Base-by-base conservation (phyloP, 2,329 filamentous ascomycete species). In the Stemphylium vesicarium region DNA sequence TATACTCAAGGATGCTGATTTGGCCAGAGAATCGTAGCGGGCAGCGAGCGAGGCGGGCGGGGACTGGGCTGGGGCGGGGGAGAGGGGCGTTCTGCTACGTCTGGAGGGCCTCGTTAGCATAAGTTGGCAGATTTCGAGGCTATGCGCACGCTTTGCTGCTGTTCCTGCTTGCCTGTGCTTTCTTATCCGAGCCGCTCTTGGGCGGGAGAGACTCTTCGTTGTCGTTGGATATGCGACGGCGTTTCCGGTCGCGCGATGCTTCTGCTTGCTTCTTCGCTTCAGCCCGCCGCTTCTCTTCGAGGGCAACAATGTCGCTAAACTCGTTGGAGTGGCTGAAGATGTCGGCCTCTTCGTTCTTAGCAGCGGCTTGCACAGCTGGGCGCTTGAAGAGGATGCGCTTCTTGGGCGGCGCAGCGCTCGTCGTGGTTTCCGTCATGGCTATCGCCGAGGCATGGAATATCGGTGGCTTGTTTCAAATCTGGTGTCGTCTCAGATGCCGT, bases 341-440 rank as follows among this genome's bases (percentile, higher is more conserved):
- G 48, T 68, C 62, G 29, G 72, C 67, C 11, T 60, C 64, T 18
- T 72, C 69, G 7, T 74, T 68, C 55, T 78, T 75, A 26, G 67
- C 67, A 20, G 75, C 57, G n/a, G 69, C 68, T 37, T 81, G 78
- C 79, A 81, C 83, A 18, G 77, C 72, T 41, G 82, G 80, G 59
- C 82, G 84, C 45, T 82, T 85, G 74, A 87, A 87, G 15, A 85
- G 77, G 0, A 79, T 80, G 35, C 78, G 77, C 75, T 79, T 80
- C 52, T 73, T 77, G 64, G 59, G 73, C 63, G 60, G 58, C 2
- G 60, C 53, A 8, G 63, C 58, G 49, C 54, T 55, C 22, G 57
- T 37, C 9, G 55, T 59, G 16, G 60, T 24, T 20, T 73, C 68
- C 18, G 65, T 66, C 71, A 74, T 74, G 12, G 50, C 48, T 39